These are phyloP conservation scores for Inonotus obliquus DNA, from an alignment of 1,284 basidiomycete genomes.

Conservation along the genomic window DNA sequence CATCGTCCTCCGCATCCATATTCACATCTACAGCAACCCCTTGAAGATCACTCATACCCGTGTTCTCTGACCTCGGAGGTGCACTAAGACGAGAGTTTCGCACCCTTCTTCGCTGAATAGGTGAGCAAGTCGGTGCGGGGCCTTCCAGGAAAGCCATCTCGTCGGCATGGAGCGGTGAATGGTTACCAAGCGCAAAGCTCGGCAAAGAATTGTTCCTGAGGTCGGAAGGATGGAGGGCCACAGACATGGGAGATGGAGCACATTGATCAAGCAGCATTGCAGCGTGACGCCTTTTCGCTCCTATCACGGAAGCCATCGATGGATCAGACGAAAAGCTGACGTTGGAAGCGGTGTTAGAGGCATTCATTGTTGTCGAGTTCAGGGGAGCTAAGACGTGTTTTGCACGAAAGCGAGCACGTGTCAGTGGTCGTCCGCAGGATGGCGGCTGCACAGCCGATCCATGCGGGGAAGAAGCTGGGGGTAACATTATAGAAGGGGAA, in stretches of 20 bases:
- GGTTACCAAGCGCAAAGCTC: background rate
- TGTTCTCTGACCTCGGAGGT: background rate
- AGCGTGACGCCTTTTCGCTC: constrained; percentile 36
- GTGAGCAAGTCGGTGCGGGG: background rate
- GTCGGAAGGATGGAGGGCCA: background rate
- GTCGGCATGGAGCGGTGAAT: background rate
- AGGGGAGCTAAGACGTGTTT: constrained; percentile 4
- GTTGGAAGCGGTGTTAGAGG: constrained; percentile 3
- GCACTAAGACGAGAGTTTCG: background rate
- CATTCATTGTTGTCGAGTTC: background rate
- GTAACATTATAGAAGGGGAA: background rate
- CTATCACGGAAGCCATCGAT: constrained; percentile 22
- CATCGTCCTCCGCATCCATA: constrained; percentile 16
- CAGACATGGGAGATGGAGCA: constrained; percentile 14
- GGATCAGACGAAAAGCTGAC: background rate
- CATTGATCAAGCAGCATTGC: constrained; percentile 28
- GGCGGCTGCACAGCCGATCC: background rate
- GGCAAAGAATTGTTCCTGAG: background rate
- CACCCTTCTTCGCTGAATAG: background rate
- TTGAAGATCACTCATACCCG: background rate
- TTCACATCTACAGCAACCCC: background rate
- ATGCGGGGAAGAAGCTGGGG: constrained; percentile 10
- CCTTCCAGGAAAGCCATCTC: background rate
- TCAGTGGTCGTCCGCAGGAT: background rate
- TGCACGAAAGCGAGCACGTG: background rate